Evolutionary conservation across 148 eudicot species (phyloP), one percentile per base, ranked within the genome.

Genomic region (Silene uniflora): DNA sequence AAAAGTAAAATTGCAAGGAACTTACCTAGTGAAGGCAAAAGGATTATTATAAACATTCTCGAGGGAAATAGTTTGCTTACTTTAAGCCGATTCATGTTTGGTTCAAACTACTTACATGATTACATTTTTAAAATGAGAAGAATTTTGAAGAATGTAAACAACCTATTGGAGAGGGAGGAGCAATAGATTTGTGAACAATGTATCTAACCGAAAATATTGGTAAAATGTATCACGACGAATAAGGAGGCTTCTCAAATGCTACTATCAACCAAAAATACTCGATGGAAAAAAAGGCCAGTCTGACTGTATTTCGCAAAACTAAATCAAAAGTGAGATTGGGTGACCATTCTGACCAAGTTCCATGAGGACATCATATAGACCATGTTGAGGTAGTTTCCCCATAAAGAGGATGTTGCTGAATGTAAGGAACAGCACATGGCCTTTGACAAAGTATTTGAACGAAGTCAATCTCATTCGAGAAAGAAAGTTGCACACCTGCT

Each of bases 401-500:
- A 61, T 27, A n/a, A 54, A 62, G 25, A 42, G 69, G 49, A 71
- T 14, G 44, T 9, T 70, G 47, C 18, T 61, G 61, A 4, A 71
- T 19, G 62, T 22, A 71, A 62, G 25, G 47, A 67, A 16, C 29
- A 54, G 18, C 73, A 62, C 42, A 21, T 9, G 39, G 59, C 21
- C 21, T 39, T 35, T 47, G 73, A 32, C 29, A 56, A 0, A 75
- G 12, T 39, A 16, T 21, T 7, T 55, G 52, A 58, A 42, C 67
- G n/a, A 75, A 63, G 18, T 54, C 62, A 49, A 75, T 49, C 54
- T 23, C 68, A 47, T 18, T 78, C 11, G 19, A 56, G 35, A 25
- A n/a, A 52, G 29, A 65, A 56, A 54, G 71, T 1, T 17, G 73
- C 64, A 52, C 69, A 93, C 97, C 97, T 81, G 95, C 93, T 90